Base-by-base conservation (phyloP, 805 yeast genomes). In the Ogataea neopini region DNA sequence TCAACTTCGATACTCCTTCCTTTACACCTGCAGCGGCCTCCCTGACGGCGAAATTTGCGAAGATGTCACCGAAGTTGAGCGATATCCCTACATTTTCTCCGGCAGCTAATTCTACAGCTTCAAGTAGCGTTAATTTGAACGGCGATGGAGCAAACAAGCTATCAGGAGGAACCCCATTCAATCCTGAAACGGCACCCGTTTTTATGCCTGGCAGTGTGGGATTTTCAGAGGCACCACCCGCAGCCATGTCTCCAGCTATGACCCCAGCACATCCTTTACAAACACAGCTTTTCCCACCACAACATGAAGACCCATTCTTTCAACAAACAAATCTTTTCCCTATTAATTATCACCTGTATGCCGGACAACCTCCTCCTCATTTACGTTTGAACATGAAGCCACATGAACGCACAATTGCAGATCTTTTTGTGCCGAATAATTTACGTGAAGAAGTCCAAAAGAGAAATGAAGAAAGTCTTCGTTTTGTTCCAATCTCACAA, bases 291-390 rank as follows among this genome's bases (percentile, higher is more conserved):
- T n/a, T 48, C 17, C 14, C 51, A 10, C 23, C 43, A 11, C 45
- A 51, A 23, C 49, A 51, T 8, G 64, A 58, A 14, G 67, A 62
- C 8, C 55, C 60, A 11, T 67, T 60, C 52, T 63, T 58, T 50
- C 70, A 66, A 36, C 67, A 65, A 22, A 63, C 71, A 0, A 54
- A 70, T 28, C 43, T 63, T 32, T 81, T 69, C 53, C 86, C 86
- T 0, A 69, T 88, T 37, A 89, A 89, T 59, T 87, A 88, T 63
- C 96, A 91, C 67, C 68, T 89, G 33, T 91, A 92, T 67, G 94
- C 97, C 0, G 97, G 97, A 2, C 77, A 81, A 25, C 92, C 97
- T 8, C 88, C 91, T 2, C 91, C 90, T 7, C 83, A 84, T 60
- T 64, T 83, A 40, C 73, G 75, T 34, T 66, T 78, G 8, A 81